Percentiles rank a stretch among this genome's conserved stretches.
These are phyloP conservation scores for Xylariaceae sp. DNA, from an alignment of 2,329 filamentous ascomycete genomes.

Conservation along the genomic window DNA sequence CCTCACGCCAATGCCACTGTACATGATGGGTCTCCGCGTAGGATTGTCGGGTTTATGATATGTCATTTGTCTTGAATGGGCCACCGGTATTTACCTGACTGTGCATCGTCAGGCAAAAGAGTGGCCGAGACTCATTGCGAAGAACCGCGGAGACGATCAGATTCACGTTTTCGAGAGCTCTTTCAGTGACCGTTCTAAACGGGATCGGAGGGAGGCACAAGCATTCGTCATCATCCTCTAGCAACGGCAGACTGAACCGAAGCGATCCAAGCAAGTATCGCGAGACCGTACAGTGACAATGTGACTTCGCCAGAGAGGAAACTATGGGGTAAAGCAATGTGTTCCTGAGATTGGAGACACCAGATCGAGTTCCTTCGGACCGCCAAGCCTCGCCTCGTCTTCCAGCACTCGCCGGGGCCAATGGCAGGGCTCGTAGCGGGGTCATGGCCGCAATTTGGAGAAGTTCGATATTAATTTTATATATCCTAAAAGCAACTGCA, in stretches of 20 bases:
- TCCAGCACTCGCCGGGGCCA: constrained; percentile 18
- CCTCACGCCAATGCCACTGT: too few relatives aligned
- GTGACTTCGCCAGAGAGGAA: constrained; percentile 1
- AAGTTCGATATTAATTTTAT: constrained; percentile 18
- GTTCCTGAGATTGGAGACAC: constrained; percentile 14
- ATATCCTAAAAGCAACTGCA: constrained; percentile 28
- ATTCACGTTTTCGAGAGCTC: too few relatives aligned
- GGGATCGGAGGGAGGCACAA: constrained; percentile 8
- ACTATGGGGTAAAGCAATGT: constrained; percentile 11
- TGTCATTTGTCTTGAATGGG: too few relatives aligned
- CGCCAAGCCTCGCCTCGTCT: constrained; percentile 25
- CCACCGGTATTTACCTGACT: too few relatives aligned
- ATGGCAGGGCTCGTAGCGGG: constrained; percentile 8
- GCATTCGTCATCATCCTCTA: constrained; percentile 18
- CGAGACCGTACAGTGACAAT: background rate
- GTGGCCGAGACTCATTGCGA: too few relatives aligned
- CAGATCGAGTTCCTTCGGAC: constrained; percentile 14
- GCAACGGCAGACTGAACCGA: constrained; percentile 19
- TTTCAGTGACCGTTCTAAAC: background rate
- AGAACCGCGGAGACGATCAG: too few relatives aligned
- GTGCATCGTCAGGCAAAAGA: too few relatives aligned
- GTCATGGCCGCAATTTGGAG: constrained; percentile 9
- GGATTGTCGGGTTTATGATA: too few relatives aligned
- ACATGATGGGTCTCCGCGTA: too few relatives aligned
- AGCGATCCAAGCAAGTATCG: background rate